phyloP scores from a whole-genome alignment of 2,329 filamentous ascomycete genomes.

The Didymellaceae sp. region DNA sequence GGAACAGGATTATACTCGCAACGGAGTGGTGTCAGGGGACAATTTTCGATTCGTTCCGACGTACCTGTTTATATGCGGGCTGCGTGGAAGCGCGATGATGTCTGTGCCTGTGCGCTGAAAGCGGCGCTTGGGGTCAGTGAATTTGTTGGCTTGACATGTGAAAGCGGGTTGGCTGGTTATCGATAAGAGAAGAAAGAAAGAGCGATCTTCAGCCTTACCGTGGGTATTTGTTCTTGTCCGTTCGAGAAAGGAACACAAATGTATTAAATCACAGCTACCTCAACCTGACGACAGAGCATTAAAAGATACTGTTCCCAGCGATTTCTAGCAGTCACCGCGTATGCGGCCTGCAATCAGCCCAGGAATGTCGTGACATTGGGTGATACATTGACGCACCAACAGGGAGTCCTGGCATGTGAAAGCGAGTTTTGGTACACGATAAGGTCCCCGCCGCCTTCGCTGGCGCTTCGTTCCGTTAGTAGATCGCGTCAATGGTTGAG shows the following conservation, averaged over 20 bases:
- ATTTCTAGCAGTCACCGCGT: not conserved
- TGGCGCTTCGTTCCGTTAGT: slow-evolving; percentile 19
- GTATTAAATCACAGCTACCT: not conserved
- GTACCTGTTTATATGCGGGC: slow-evolving; percentile 36
- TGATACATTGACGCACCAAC: slow-evolving; percentile 22
- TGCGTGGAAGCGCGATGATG: slow-evolving; percentile 24
- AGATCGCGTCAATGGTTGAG: slow-evolving; percentile 13
- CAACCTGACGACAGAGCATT: slow-evolving; percentile 11
- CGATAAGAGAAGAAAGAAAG: slow-evolving; percentile 23
- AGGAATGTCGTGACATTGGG: slow-evolving; percentile 24
- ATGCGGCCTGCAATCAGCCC: slow-evolving; percentile 3
- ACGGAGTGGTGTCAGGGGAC: slow-evolving; percentile 21
- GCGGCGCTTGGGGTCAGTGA: slow-evolving; percentile 28
- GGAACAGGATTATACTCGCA: slow-evolving; percentile 13
- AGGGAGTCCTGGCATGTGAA: slow-evolving; percentile 35
- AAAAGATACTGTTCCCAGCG: not conserved
- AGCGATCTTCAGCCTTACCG: slow-evolving; percentile 2
- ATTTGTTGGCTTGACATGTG: slow-evolving; percentile 30
- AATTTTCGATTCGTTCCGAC: slow-evolving; percentile 13
- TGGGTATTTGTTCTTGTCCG: not conserved
- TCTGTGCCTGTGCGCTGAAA: slow-evolving; percentile 33
- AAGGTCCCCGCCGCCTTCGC: slow-evolving; percentile 20
- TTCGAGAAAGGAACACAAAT: not conserved
- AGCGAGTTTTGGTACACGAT: slow-evolving; percentile 26
- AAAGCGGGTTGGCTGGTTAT: slow-evolving; percentile 25